These are phyloP conservation scores for Apium graveolens DNA, from an alignment of 129 eudicot species.

Conservation along the genomic window DNA sequence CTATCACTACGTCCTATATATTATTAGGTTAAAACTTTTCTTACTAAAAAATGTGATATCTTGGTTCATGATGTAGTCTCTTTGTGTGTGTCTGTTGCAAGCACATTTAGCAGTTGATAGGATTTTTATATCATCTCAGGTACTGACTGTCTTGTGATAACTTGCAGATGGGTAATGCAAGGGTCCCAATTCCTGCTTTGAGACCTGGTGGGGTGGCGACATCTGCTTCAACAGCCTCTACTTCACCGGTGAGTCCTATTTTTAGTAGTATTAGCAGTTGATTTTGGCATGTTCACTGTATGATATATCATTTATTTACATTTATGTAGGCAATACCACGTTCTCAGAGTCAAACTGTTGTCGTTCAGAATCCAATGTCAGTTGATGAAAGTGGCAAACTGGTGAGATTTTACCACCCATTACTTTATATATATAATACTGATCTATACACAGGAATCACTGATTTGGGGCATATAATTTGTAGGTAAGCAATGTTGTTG, in stretches of 20 bases:
- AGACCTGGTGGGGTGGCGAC: slow-evolving; percentile 38
- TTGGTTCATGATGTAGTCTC: neutral
- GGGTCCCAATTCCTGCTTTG: slow-evolving; percentile 37
- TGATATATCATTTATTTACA: slow-evolving; percentile 4
- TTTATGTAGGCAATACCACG: slow-evolving; percentile 36
- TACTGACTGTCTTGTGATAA: neutral
- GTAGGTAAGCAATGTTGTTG: slow-evolving; percentile 71
- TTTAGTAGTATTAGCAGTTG: slow-evolving; percentile 2
- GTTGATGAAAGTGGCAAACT: slow-evolving; percentile 66
- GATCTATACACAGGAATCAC: neutral
- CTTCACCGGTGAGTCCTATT: slow-evolving; percentile 40
- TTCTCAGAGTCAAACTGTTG: slow-evolving; percentile 55
- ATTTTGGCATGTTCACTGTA: neutral
- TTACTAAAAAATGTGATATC: neutral
- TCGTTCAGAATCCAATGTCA: slow-evolving; percentile 70
- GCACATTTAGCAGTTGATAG: neutral
- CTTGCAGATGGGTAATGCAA: slow-evolving; percentile 41
- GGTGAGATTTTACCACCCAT: slow-evolving; percentile 22
- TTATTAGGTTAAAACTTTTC: neutral
- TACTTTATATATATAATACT: neutral
- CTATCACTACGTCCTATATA: neutral
- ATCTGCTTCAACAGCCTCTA: slow-evolving; percentile 29
- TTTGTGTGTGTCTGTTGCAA: neutral
- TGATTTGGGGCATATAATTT: neutral
- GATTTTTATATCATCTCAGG: neutral